Evolutionary conservation across 768 basidiomycete species (phyloP).

Genomic region (Trametes maxima): DNA sequence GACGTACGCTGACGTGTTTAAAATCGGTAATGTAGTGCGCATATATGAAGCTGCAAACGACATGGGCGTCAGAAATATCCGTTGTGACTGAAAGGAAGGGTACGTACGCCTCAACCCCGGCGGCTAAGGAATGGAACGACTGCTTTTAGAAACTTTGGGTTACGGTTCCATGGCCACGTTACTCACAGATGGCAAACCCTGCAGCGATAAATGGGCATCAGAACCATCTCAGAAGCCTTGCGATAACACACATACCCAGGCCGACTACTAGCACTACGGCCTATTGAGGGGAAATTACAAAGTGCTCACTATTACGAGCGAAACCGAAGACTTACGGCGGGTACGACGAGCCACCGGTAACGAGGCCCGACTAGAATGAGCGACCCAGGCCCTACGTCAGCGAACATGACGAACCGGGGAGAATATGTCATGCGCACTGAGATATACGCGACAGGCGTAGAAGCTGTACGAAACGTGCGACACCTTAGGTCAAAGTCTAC

Average conservation of each 20-base stretch:
- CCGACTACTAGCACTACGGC: not conserved
- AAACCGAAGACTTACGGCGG: not conserved
- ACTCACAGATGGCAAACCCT: not conserved
- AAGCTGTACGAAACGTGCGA: not conserved
- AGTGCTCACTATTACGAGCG: no score
- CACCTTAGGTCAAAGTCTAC: no score
- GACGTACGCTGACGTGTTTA: not conserved
- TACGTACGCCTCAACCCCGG: not conserved
- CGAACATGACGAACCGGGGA: not conserved
- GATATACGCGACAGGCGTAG: not conserved
- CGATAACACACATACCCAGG: not conserved
- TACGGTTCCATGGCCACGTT: not conserved
- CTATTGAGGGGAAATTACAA: not conserved
- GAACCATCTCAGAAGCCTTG: no score
- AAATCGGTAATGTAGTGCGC: conserved; percentile 4
- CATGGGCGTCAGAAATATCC: no score
- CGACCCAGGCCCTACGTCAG: no score
- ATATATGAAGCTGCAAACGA: not conserved
- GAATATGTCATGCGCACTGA: not conserved
- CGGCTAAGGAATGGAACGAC: not conserved
- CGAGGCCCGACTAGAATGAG: not conserved
- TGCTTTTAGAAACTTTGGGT: not conserved
- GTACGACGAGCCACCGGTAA: not conserved
- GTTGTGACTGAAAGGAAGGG: not conserved
- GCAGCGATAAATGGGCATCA: not conserved